Evolutionary conservation across 176 grass and related monocot species (phyloP).

Genomic region (Lolium multiflorum): DNA sequence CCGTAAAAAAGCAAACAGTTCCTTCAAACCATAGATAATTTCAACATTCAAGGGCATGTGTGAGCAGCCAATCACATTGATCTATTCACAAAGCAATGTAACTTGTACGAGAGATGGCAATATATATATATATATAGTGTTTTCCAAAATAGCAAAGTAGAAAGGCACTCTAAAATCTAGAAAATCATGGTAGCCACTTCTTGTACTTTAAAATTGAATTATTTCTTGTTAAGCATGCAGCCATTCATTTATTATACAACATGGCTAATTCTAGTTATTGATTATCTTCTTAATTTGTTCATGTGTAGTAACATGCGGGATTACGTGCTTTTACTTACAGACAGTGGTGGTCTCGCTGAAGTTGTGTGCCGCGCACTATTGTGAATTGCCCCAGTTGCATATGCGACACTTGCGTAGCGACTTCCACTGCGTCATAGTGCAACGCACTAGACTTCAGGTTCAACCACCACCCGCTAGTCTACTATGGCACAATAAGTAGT

Average conservation of each 20-base stretch:
- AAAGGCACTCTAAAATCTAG: too few relatives aligned
- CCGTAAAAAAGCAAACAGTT: too few relatives aligned
- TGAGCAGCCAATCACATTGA: too few relatives aligned
- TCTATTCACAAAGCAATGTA: too few relatives aligned
- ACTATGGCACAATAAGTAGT: conserved; percentile 67
- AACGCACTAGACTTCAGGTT: conserved; percentile 54
- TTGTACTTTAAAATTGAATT: not conserved
- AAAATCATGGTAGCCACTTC: too few relatives aligned
- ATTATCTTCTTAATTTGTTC: not conserved
- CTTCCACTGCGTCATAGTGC: conserved; percentile 35
- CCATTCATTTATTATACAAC: not conserved
- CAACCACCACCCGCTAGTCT: conserved; percentile 62
- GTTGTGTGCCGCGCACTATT: conserved; percentile 54
- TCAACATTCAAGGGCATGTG: too few relatives aligned
- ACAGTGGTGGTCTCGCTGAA: conserved; percentile 47
- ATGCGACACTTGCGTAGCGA: conserved; percentile 46
- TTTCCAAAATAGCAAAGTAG: too few relatives aligned
- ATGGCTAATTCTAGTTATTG: not conserved
- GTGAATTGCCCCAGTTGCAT: conserved; percentile 62
- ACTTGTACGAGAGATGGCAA: too few relatives aligned
- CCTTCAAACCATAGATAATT: too few relatives aligned
- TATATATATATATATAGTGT: too few relatives aligned
- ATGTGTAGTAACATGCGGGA: conserved; percentile 65
- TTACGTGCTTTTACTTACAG: conserved; percentile 69
- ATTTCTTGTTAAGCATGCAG: not conserved